phyloP scores from a whole-genome alignment of 78 protist species.

The Reticulomyxa filosa region DNA sequence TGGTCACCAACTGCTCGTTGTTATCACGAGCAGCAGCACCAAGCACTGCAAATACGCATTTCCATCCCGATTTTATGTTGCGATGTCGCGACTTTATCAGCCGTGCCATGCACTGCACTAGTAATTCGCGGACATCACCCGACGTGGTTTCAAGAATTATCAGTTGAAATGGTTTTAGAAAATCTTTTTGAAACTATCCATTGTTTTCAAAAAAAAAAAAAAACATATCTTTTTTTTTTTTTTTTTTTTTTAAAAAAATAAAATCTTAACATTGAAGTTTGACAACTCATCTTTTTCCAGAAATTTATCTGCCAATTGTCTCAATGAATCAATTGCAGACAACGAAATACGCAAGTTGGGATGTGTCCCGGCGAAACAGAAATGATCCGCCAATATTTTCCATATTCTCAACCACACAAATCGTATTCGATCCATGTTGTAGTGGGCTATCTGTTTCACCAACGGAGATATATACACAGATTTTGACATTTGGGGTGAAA shows the following conservation, averaged over 20 bases:
- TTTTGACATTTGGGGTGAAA: no score
- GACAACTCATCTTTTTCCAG: conserved; percentile 49
- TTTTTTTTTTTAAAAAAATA: no score
- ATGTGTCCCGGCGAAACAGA: conserved; percentile 17
- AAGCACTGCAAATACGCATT: conserved; percentile 49
- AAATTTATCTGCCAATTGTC: conserved; percentile 74
- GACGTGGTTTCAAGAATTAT: conserved; percentile 16
- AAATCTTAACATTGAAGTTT: no score
- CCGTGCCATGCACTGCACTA: not conserved
- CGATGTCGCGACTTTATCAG: not conserved
- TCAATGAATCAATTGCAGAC: conserved; percentile 65
- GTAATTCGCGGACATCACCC: conserved; percentile 28
- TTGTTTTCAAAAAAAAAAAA: no score
- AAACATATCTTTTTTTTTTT: no score
- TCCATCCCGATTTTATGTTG: conserved; percentile 74
- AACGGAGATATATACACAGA: no score
- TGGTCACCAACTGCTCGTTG: no score
- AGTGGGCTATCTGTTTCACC: conserved; percentile 57
- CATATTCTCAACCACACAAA: conserved; percentile 68
- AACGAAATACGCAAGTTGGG: conserved; percentile 32
- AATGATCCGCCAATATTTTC: conserved; percentile 41
- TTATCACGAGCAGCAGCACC: not conserved
- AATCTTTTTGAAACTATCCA: no score
- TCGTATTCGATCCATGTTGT: conserved; percentile 65
- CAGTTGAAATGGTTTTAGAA: no score